phyloP scores from a whole-genome alignment of 2,329 filamentous ascomycete species.

The Ceratocystis variospora region DNA sequence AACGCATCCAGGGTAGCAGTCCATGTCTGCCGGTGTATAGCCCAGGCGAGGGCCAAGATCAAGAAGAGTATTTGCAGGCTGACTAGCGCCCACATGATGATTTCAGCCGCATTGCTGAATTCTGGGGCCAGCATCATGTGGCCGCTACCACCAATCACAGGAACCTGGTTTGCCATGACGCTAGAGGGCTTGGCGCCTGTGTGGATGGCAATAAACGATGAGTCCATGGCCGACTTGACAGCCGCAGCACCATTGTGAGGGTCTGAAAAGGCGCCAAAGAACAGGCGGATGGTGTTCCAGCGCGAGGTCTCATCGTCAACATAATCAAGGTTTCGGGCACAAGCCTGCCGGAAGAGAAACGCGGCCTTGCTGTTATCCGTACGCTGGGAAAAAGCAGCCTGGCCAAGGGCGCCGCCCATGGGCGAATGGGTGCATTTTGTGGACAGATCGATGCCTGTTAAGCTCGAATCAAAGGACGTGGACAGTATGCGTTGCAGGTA shows the following conservation, averaged over 20 bases:
- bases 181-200: neutral
- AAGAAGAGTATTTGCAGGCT: constrained; percentile 11
- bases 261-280: constrained; percentile 14
- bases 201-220: constrained; percentile 16
- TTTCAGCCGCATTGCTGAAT: constrained; percentile 8
- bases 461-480: constrained; percentile 10
- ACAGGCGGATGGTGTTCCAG: constrained; percentile 13
- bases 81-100: constrained; percentile 14
- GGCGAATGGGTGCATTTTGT: constrained; percentile 12
- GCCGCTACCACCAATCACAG: constrained; percentile 17
- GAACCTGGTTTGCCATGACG: constrained; percentile 11
- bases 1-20: constrained; percentile 16
- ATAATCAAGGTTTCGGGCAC: constrained; percentile 11
- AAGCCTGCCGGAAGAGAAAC: constrained; percentile 14
- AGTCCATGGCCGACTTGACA: constrained; percentile 14
- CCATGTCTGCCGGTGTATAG: constrained; percentile 11
- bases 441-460: neutral
- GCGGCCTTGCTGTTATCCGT: constrained; percentile 14
- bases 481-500: constrained; percentile 14
- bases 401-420: constrained; percentile 10
- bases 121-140: constrained; percentile 11
- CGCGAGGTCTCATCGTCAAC: neutral
- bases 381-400: constrained; percentile 2
- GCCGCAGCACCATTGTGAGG: constrained; percentile 1
- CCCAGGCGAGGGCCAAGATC: constrained; percentile 6